Conservation (phyloP, 441 rosid species). For the Pelargonium cotyledonis region DNA sequence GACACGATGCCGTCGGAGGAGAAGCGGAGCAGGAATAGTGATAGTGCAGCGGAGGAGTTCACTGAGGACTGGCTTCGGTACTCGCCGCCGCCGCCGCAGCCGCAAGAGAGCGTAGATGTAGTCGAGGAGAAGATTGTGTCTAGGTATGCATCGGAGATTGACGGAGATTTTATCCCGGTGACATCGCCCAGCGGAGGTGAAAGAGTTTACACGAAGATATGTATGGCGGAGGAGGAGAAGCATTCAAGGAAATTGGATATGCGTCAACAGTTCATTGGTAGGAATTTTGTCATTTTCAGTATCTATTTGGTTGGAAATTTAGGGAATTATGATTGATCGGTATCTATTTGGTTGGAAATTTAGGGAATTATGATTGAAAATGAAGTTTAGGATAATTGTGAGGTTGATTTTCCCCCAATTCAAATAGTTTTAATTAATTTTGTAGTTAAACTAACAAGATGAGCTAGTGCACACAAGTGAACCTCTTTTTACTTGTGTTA, state of each 20-base stretch:
- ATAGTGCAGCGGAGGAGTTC: constrained; percentile 24
- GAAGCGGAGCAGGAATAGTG: constrained; percentile 48
- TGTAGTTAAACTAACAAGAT: not conserved
- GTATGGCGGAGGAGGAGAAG: constrained; percentile 40
- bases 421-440: not conserved
- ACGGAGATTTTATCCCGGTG: constrained; percentile 76
- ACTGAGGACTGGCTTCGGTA: constrained; percentile 65
- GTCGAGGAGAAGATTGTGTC: constrained; percentile 46
- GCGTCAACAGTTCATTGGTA: constrained; percentile 46
- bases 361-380: not conserved
- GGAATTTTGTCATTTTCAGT: not conserved
- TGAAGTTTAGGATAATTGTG: not conserved
- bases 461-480: constrained; percentile 2
- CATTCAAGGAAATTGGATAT: constrained; percentile 36
- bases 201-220: constrained; percentile 79
- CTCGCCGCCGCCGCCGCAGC: constrained; percentile 45
- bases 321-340: not conserved
- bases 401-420: not conserved
- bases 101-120: constrained; percentile 20
- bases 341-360: not conserved
- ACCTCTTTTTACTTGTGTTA: too few species aligned
- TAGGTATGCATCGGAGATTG: constrained; percentile 64
- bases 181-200: constrained; percentile 80
- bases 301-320: not conserved
- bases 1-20: constrained; percentile 27